Evolutionary conservation across 768 basidiomycete genomes (phyloP).

Genomic region (Daedalea quercina): DNA sequence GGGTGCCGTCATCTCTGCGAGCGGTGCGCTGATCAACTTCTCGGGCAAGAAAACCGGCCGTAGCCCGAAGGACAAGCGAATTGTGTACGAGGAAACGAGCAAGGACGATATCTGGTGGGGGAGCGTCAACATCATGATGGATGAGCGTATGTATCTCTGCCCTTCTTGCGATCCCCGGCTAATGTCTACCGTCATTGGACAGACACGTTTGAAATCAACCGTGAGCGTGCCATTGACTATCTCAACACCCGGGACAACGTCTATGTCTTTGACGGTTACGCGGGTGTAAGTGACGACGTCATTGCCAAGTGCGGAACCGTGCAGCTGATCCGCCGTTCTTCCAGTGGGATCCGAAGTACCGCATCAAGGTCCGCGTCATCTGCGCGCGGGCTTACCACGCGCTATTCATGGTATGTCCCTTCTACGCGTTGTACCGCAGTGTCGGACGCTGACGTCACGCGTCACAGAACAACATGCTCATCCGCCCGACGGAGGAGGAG

Average conservation of each 20-base stretch:
- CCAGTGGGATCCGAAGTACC: conserved; percentile 97
- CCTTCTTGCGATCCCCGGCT: not conserved
- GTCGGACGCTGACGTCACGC: conserved; percentile 1
- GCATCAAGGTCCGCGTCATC: conserved; percentile 99
- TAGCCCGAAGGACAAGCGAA: conserved; percentile 98
- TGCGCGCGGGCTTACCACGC: conserved; percentile 98
- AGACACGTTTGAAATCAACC: conserved; percentile 99
- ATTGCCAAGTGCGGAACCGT: conserved; percentile 1
- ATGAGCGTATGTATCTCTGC: conserved; percentile 63
- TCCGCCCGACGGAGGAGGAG: conserved; percentile 94
- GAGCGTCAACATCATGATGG: conserved; percentile 98
- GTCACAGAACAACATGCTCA: conserved; percentile 93
- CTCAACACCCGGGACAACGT: conserved; percentile 98
- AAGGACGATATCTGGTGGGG: conserved; percentile 99
- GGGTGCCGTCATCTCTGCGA: conserved; percentile 94
- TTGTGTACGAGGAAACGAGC: conserved; percentile 94
- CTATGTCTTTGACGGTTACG: conserved; percentile 95
- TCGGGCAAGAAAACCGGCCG: conserved; percentile 99
- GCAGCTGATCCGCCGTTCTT: not conserved
- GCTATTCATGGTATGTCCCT: conserved; percentile 82
- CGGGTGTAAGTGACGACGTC: conserved; percentile 52
- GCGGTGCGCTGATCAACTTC: conserved; percentile 98
- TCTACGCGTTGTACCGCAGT: conserved; percentile 2
- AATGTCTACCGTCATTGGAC: not conserved
- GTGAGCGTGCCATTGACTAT: conserved; percentile 98